These are phyloP conservation scores for Carex cristatella DNA, from an alignment of 176 grass and related monocot genomes.

Conservation along the genomic window DNA sequence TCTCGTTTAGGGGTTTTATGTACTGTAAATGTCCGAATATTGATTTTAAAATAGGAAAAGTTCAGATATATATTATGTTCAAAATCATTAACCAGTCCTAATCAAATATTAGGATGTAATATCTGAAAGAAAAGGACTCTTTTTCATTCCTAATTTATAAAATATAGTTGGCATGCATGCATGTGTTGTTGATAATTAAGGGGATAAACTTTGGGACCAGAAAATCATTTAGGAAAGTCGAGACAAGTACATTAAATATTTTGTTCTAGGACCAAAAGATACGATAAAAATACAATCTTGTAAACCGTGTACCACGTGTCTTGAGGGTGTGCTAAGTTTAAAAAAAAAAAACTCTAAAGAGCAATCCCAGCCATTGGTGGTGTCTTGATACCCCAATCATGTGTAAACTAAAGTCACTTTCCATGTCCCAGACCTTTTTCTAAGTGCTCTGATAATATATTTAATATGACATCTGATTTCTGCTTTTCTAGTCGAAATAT, in stretches of 20 bases:
- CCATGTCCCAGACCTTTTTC: not conserved
- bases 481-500: not conserved
- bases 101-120: not conserved
- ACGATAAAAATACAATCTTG: not conserved
- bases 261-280: not conserved
- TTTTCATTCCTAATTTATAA: not conserved
- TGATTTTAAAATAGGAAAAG: not conserved
- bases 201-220: not conserved
- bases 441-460: slow-evolving; percentile 13
- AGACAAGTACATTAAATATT: not conserved
- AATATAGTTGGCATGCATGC: not conserved
- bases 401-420: slow-evolving; percentile 1
- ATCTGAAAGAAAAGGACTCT: slow-evolving; percentile 7
- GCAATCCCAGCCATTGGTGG: not conserved
- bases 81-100: not conserved
- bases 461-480: not conserved
- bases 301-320: slow-evolving; percentile 12
- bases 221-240: not conserved
- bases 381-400: slow-evolving; percentile 15
- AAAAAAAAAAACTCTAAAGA: slow-evolving; percentile 4
- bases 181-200: not conserved
- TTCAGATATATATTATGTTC: not conserved
- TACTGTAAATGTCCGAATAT: not conserved
- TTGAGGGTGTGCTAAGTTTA: not conserved
- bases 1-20: not conserved